Evolutionary conservation across 2,329 filamentous ascomycete species (phyloP).

Genomic region (Alternaria hordeiaustralica): DNA sequence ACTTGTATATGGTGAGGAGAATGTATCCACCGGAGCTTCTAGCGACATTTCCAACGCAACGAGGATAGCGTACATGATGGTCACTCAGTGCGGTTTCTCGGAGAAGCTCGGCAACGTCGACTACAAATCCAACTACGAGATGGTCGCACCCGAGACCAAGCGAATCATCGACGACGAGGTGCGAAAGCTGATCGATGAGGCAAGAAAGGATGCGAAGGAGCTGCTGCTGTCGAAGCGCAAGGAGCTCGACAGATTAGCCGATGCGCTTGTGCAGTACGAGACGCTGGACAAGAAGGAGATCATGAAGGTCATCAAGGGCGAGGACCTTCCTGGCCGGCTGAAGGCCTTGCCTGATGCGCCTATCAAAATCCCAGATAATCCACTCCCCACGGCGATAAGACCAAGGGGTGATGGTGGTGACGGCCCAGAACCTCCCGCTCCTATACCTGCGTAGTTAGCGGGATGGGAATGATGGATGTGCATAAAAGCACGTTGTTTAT

Average conservation of each 20-base stretch:
- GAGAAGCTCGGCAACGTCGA: constrained; percentile 87
- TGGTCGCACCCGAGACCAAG: constrained; percentile 85
- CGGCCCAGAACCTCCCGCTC: constrained; percentile 20
- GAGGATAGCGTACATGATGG: constrained; percentile 85
- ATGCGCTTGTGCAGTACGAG: constrained; percentile 93
- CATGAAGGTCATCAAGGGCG: constrained; percentile 84
- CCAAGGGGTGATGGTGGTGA: constrained; percentile 23
- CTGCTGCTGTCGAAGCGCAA: constrained; percentile 77
- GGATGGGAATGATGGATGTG: neutral
- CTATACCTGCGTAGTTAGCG: constrained; percentile 24
- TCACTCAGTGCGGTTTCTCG: constrained; percentile 90
- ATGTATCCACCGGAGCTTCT: constrained; percentile 87
- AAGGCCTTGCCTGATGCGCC: constrained; percentile 63
- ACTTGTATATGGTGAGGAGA: constrained; percentile 87
- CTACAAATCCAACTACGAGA: constrained; percentile 78
- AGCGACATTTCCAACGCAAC: constrained; percentile 71
- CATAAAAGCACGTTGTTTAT: neutral
- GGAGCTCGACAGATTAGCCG: constrained; percentile 85
- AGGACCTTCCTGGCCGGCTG: constrained; percentile 76
- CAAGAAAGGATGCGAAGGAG: constrained; percentile 73
- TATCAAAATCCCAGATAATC: constrained; percentile 70
- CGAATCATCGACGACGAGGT: constrained; percentile 88
- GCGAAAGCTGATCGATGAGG: constrained; percentile 81
- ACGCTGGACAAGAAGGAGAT: constrained; percentile 89
- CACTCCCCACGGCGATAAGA: constrained; percentile 18